phyloP scores from a whole-genome alignment of 768 basidiomycete species.

The Rhodotorula toruloides region DNA sequence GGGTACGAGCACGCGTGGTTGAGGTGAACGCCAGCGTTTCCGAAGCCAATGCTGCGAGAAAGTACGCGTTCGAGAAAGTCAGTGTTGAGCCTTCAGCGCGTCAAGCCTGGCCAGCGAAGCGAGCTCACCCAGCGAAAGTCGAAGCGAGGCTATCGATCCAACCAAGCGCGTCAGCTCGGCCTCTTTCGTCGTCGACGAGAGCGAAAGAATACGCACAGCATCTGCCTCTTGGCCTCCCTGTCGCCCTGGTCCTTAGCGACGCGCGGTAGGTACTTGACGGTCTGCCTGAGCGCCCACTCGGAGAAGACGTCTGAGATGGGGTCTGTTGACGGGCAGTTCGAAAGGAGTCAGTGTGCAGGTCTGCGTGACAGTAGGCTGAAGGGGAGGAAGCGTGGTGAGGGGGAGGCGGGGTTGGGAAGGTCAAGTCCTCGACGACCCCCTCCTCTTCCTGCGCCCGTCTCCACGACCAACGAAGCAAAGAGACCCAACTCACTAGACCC shows the following conservation, averaged over 20 bases:
- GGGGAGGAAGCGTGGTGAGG: neutral
- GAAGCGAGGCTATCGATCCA: constrained; percentile 69
- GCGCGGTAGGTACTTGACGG: constrained; percentile 77
- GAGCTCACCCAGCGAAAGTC: constrained; percentile 82
- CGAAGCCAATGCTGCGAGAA: constrained; percentile 6
- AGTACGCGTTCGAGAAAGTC: constrained; percentile 38
- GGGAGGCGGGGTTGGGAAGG: no score
- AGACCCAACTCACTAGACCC: constrained; percentile 52
- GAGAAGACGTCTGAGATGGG: constrained; percentile 89
- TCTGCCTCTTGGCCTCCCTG: constrained; percentile 75
- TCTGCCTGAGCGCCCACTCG: constrained; percentile 79
- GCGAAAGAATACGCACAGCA: constrained; percentile 54
- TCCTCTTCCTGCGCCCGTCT: neutral
- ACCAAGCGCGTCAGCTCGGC: neutral
- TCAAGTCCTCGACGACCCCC: no score
- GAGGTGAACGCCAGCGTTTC: constrained; percentile 78
- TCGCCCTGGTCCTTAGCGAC: constrained; percentile 74
- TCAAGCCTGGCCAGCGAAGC: no score
- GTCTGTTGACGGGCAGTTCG: constrained; percentile 8
- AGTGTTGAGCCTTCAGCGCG: no score
- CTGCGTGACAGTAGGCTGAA: neutral
- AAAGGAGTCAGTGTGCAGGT: neutral
- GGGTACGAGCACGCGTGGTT: constrained; percentile 42
- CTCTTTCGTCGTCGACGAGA: neutral
- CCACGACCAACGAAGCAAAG: no score